phyloP scores from a whole-genome alignment of 441 rosid genomes.

The Eutrema salsugineum region DNA sequence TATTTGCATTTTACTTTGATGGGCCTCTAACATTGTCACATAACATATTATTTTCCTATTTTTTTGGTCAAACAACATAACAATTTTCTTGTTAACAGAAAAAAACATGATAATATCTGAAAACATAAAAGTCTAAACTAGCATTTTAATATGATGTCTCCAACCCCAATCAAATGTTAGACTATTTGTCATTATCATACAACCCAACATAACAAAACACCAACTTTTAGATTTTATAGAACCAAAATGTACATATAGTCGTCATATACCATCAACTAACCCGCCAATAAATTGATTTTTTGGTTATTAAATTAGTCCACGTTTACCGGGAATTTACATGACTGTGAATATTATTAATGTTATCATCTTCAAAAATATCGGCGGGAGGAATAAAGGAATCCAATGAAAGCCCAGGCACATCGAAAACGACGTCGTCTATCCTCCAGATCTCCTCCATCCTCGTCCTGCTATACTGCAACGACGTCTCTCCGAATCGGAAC shows the following conservation, averaged over 20 bases:
- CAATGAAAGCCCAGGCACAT: slow-evolving; percentile 77
- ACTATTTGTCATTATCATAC: neutral
- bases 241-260: slow-evolving; percentile 20
- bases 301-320: slow-evolving; percentile 21
- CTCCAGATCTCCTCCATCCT: slow-evolving; percentile 91
- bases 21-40: neutral
- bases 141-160: neutral
- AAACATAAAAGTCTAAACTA: neutral
- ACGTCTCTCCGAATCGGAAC: slow-evolving; percentile 72
- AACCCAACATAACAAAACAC: neutral
- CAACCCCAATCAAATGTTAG: neutral
- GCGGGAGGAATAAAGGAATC: slow-evolving; percentile 93
- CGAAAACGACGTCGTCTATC: slow-evolving; percentile 86
- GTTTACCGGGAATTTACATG: neutral
- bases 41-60: neutral
- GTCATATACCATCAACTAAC: slow-evolving; percentile 28
- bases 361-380: slow-evolving; percentile 48
- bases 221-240: neutral
- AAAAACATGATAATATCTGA: too few relatives aligned
- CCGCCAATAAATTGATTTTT: slow-evolving; percentile 23
- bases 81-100: neutral
- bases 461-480: slow-evolving; percentile 72
- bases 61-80: too few relatives aligned
- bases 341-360: neutral
- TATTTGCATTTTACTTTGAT: neutral